These are phyloP conservation scores for Gilbertella persicaria DNA, from an alignment of 371 early-diverging fungal genomes.

Conservation along the genomic window DNA sequence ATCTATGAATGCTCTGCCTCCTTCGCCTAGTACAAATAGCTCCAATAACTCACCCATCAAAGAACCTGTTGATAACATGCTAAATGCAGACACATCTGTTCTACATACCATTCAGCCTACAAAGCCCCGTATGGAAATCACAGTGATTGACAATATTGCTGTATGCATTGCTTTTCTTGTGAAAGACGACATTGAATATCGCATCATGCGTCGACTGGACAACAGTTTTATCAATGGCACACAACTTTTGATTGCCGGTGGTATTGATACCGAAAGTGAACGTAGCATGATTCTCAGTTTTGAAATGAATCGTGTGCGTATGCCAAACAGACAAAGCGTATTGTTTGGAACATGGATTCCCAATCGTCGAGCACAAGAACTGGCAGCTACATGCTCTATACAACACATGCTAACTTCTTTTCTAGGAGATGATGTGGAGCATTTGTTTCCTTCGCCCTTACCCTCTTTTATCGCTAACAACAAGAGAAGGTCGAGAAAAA, in stretches of 20 bases:
- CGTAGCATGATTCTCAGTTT: slow-evolving; percentile 85
- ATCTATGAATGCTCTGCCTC: too few species aligned
- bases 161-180: slow-evolving; percentile 74
- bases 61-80: too few species aligned
- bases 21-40: background rate
- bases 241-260: slow-evolving; percentile 81
- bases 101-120: slow-evolving; percentile 19
- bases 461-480: slow-evolving; percentile 28
- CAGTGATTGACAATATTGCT: slow-evolving; percentile 71
- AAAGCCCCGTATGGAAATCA: slow-evolving; percentile 65
- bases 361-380: slow-evolving; percentile 78
- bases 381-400: slow-evolving; percentile 82
- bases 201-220: slow-evolving; percentile 77
- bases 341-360: slow-evolving; percentile 93
- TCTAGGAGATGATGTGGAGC: slow-evolving; percentile 71
- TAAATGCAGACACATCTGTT: too few species aligned
- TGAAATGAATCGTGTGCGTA: slow-evolving; percentile 80
- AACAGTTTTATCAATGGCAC: slow-evolving; percentile 86
- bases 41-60: too few species aligned
- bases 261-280: slow-evolving; percentile 83
- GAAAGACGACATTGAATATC: slow-evolving; percentile 51
- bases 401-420: slow-evolving; percentile 78
- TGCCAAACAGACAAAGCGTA: slow-evolving; percentile 68
- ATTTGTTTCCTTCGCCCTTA: slow-evolving; percentile 73
- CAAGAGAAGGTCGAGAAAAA: background rate